Conservation (phyloP, 1,139 yeast genomes). For the Williopsis jadinii region DNA sequence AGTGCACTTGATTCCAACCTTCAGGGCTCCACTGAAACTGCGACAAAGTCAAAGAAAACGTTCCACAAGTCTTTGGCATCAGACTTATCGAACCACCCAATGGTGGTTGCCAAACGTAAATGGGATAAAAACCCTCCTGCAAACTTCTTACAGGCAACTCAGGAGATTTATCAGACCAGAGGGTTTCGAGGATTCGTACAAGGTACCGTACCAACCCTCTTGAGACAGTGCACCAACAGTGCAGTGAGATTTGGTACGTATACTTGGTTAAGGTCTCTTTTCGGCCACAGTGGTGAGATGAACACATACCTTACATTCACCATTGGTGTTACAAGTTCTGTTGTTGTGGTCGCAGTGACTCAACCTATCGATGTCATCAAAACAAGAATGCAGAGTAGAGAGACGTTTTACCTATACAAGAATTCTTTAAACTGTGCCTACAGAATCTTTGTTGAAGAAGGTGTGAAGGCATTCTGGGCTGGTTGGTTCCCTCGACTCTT, state of each 20-base stretch:
- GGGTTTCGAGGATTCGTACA: conserved; percentile 76
- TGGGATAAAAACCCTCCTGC: conserved; percentile 50
- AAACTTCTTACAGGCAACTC: conserved; percentile 44
- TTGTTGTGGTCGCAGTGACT: conserved; percentile 67
- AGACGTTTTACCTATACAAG: conserved; percentile 49
- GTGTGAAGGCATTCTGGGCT: conserved; percentile 57
- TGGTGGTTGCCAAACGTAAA: conserved; percentile 24
- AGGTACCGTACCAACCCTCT: conserved; percentile 73
- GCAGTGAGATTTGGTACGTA: conserved; percentile 81
- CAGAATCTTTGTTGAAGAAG: conserved; percentile 63
- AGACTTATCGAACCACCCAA: conserved; percentile 16
- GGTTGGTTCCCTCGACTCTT: conserved; percentile 78
- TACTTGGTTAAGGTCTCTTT: conserved; percentile 64
- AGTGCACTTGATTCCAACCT: too few species aligned
- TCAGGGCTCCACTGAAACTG: too few species aligned
- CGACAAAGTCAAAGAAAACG: conserved; percentile 12
- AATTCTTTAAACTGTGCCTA: conserved; percentile 72
- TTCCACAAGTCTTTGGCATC: conserved; percentile 15
- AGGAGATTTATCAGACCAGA: conserved; percentile 65
- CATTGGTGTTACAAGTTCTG: conserved; percentile 49
- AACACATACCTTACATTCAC: conserved; percentile 43
- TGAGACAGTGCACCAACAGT: conserved; percentile 73
- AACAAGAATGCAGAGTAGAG: conserved; percentile 79
- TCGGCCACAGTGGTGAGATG: conserved; percentile 35
- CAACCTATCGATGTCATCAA: conserved; percentile 92